phyloP scores from a whole-genome alignment of 192 early-diverging fungal species.

The Backusella luteola region DNA sequence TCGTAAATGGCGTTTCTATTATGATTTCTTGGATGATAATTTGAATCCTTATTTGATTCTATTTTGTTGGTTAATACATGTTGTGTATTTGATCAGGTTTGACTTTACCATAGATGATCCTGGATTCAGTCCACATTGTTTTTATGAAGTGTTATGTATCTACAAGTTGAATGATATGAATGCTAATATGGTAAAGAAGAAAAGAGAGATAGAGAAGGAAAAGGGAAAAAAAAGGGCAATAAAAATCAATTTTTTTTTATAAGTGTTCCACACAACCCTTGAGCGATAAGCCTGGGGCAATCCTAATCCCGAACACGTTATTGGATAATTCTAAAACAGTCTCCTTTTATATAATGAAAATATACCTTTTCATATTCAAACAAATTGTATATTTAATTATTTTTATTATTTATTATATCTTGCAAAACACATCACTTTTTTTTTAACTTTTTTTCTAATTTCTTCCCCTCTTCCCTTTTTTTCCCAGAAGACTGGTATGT shows the following conservation, averaged over 20 bases:
- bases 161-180: neutral
- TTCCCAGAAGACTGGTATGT: neutral
- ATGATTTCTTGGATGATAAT: neutral
- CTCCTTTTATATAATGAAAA: neutral
- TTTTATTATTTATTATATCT: neutral
- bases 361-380: neutral
- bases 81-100: neutral
- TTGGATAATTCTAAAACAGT: neutral
- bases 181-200: neutral
- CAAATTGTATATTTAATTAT: neutral
- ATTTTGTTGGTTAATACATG: neutral
- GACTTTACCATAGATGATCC: neutral
- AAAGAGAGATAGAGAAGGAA: neutral
- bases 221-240: neutral
- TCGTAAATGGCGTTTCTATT: neutral
- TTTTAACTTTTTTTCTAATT: neutral
- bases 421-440: neutral
- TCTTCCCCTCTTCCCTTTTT: neutral
- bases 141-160: neutral
- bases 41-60: neutral
- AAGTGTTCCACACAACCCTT: neutral
- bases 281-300: constrained; percentile 2
- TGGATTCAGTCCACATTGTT: neutral
- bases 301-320: neutral
- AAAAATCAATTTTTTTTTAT: neutral